Conservation (phyloP, 108 stramenopile genomes). For the Heterococcus sp. region DNA sequence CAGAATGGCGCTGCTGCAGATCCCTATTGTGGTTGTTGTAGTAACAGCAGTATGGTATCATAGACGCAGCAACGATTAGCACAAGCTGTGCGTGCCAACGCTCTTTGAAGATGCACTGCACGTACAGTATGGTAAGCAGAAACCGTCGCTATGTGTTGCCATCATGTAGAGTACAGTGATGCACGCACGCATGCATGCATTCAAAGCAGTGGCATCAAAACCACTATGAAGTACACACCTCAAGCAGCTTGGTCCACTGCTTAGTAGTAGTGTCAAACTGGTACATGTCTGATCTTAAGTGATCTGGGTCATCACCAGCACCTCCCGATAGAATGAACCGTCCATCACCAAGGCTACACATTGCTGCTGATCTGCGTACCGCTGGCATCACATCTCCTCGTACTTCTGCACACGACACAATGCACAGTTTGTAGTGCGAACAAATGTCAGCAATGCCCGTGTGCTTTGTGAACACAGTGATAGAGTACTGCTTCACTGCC, state of each 20-base stretch:
- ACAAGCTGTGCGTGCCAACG: no score
- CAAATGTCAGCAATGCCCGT: not conserved
- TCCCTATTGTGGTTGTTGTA: no score
- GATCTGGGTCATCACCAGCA: not conserved
- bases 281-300: not conserved
- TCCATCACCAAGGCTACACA: not conserved
- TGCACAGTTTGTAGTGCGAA: not conserved
- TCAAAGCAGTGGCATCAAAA: no score
- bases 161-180: no score
- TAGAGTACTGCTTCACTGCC: no score
- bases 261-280: not conserved
- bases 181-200: no score
- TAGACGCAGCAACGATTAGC: no score
- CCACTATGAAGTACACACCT: not conserved
- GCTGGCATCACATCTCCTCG: not conserved
- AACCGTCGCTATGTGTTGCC: no score
- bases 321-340: not conserved
- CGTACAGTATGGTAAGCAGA: no score
- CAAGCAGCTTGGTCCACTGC: not conserved
- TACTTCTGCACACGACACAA: not conserved
- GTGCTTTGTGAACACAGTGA: no score
- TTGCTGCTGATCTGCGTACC: not conserved
- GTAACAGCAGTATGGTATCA: no score
- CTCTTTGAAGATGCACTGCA: no score
- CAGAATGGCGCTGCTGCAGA: not conserved